phyloP scores from a whole-genome alignment of 2,329 filamentous ascomycete genomes.

The Trichophyton benhamiae region DNA sequence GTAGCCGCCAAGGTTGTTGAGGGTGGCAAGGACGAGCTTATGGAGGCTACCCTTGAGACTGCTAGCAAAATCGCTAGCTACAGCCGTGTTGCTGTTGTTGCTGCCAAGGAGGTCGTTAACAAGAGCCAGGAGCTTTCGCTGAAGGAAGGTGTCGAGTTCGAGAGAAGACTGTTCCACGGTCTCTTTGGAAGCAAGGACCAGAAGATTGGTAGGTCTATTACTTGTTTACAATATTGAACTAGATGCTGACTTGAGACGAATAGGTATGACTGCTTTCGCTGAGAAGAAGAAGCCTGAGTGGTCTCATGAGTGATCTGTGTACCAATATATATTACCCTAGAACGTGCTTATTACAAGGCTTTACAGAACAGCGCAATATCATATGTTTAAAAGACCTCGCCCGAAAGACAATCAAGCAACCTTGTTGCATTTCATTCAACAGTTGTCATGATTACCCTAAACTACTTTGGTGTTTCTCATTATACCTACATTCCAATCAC shows the following conservation, averaged over 20 bases:
- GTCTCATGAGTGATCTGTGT: conserved; percentile 53
- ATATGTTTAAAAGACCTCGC: neutral
- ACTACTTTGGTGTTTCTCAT: neutral
- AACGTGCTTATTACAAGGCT: neutral
- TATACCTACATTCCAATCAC: neutral
- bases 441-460: neutral
- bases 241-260: neutral
- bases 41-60: conserved; percentile 67
- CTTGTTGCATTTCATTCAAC: neutral
- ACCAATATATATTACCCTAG: neutral
- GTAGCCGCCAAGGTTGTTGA: conserved; percentile 73
- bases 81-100: conserved; percentile 75
- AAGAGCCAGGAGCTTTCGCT: conserved; percentile 90
- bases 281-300: conserved; percentile 91
- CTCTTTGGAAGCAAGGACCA: conserved; percentile 92
- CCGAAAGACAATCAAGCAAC: neutral
- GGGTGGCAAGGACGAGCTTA: conserved; percentile 60
- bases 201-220: conserved; percentile 61
- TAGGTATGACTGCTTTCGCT: conserved; percentile 77
- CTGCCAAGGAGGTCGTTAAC: conserved; percentile 95
- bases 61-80: conserved; percentile 83
- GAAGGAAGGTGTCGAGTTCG: conserved; percentile 85
- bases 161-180: conserved; percentile 83
- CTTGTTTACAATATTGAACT: neutral
- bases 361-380: neutral